A percentile compares a stretch with the other conserved stretches of the same genome.
phyloP scores from a whole-genome alignment of 192 early-diverging fungal species.

The Coemansia sp. region DNA sequence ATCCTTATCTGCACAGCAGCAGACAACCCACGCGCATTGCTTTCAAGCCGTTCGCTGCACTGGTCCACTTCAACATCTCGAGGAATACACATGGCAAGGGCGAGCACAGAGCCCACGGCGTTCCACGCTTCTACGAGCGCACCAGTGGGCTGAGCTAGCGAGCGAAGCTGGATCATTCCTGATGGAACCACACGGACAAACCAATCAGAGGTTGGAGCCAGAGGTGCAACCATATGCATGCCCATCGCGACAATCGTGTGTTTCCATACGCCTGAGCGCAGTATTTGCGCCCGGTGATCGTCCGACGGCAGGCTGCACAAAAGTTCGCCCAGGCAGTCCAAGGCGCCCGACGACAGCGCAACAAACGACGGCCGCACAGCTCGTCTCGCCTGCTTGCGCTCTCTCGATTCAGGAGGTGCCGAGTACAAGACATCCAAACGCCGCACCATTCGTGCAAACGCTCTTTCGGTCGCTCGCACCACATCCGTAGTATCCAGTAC shows the following conservation, averaged over 20 bases:
- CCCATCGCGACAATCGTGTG: slow-evolving; percentile 42
- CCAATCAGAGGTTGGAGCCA: slow-evolving; percentile 12
- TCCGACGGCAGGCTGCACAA: slow-evolving; percentile 9
- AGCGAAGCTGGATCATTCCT: slow-evolving; percentile 26
- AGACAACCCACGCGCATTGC: slow-evolving; percentile 1
- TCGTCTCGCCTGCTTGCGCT: slow-evolving; percentile 11
- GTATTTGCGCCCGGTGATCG: slow-evolving; percentile 4
- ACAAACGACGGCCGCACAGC: slow-evolving; percentile 15
- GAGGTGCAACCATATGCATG: slow-evolving; percentile 26
- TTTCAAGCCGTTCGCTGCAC: not conserved
- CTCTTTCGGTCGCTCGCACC: not conserved
- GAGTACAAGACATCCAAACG: not conserved
- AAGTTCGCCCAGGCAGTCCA: slow-evolving; percentile 13
- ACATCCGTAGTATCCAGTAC: not conserved
- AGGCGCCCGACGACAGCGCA: slow-evolving; percentile 30
- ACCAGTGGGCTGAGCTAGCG: not conserved
- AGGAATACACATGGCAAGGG: slow-evolving; percentile 9
- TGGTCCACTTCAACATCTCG: no score
- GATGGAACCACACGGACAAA: slow-evolving; percentile 30
- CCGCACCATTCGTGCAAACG: slow-evolving; percentile 13
- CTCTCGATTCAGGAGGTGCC: not conserved
- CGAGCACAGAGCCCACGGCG: slow-evolving; percentile 27
- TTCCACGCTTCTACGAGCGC: slow-evolving; percentile 29
- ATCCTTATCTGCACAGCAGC: slow-evolving; percentile 18
- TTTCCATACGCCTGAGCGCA: slow-evolving; percentile 34